Evolutionary conservation across 1,284 basidiomycete species (phyloP).

Genomic region (Naganishia sp.): DNA sequence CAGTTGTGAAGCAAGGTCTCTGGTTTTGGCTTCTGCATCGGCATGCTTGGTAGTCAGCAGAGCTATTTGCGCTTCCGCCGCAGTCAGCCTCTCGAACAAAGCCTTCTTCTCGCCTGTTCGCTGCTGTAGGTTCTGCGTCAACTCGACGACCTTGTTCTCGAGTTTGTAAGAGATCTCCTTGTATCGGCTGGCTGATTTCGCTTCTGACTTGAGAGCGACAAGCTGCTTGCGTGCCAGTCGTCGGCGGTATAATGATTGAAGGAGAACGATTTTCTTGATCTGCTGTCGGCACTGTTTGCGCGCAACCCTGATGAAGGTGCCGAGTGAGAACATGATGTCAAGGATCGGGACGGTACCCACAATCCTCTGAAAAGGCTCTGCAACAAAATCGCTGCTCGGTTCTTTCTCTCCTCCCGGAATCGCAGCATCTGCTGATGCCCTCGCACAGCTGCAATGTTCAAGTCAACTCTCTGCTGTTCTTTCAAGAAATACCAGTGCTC

Average conservation of each 20-base stretch:
- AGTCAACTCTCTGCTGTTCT: neutral
- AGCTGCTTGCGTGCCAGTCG: slow-evolving; percentile 84
- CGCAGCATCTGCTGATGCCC: slow-evolving; percentile 72
- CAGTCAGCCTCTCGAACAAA: slow-evolving; percentile 69
- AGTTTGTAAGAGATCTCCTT: slow-evolving; percentile 98
- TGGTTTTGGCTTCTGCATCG: slow-evolving; percentile 77
- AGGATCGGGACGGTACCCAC: slow-evolving; percentile 59
- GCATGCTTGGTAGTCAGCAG: slow-evolving; percentile 85
- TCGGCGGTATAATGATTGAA: slow-evolving; percentile 91
- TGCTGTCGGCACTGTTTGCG: slow-evolving; percentile 68
- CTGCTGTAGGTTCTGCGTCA: slow-evolving; percentile 92
- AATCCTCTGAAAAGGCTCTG: slow-evolving; percentile 86
- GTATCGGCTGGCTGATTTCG: slow-evolving; percentile 95
- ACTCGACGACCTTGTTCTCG: slow-evolving; percentile 99
- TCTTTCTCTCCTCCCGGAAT: slow-evolving; percentile 65
- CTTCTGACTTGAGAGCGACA: slow-evolving; percentile 79
- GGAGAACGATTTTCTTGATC: slow-evolving; percentile 72
- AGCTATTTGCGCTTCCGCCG: slow-evolving; percentile 81
- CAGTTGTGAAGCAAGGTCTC: slow-evolving; percentile 71
- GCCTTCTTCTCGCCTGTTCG: slow-evolving; percentile 91
- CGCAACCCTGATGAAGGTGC: slow-evolving; percentile 59
- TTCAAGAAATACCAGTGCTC: slow-evolving; percentile 51
- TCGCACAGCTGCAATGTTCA: slow-evolving; percentile 65
- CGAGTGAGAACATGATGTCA: slow-evolving; percentile 5
- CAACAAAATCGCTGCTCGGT: slow-evolving; percentile 69